These are phyloP conservation scores for Plasmodium malariae DNA, from an alignment of 169 alveolate genomes.

Conservation along the genomic window DNA sequence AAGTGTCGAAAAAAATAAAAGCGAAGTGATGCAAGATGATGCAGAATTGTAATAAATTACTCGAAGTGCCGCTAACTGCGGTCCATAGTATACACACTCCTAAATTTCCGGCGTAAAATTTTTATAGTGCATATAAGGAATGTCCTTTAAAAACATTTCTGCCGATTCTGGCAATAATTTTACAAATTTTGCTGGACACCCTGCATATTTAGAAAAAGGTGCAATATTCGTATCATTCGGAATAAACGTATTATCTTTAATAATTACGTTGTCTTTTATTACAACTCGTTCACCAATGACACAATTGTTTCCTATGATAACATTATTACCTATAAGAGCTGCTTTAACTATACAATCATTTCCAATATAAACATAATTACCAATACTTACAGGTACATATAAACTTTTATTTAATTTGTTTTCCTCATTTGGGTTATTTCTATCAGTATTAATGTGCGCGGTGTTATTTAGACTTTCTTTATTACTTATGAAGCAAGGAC, in stretches of 20 bases:
- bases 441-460: not conserved
- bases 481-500: constrained; percentile 84
- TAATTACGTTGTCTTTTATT: constrained; percentile 85
- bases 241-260: constrained; percentile 86
- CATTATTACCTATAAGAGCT: constrained; percentile 86
- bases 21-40: too few species aligned
- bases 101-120: constrained; percentile 22
- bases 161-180: constrained; percentile 86
- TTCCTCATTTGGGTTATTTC: constrained; percentile 73
- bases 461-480: not conserved
- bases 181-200: constrained; percentile 88
- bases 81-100: too few species aligned
- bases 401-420: not conserved
- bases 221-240: constrained; percentile 89
- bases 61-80: too few species aligned
- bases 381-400: constrained; percentile 84
- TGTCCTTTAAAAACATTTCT: constrained; percentile 24
- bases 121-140: constrained; percentile 42
- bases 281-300: constrained; percentile 87
- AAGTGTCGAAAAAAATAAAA: too few species aligned
- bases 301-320: constrained; percentile 90
- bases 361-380: constrained; percentile 88
- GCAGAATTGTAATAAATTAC: too few species aligned
- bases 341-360: constrained; percentile 87
- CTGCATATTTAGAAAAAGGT: constrained; percentile 88